Conservation (phyloP, 2,329 filamentous ascomycete genomes). For the Talaromyces verruculosus region DNA sequence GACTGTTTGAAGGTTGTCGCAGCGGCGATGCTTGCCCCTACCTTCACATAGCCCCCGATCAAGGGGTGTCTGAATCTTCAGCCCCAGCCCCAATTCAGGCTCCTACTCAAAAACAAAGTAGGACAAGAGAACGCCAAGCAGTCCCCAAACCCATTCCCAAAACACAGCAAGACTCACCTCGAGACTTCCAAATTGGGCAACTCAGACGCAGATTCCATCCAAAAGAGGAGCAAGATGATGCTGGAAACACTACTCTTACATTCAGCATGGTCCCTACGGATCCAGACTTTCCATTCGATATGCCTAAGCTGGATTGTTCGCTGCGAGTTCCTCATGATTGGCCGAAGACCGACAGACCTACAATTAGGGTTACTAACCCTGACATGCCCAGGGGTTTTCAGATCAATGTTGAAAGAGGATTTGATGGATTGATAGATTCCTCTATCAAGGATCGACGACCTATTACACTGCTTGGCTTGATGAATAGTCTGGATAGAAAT, state of each 20-base stretch:
- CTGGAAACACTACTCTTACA: slow-evolving; percentile 51
- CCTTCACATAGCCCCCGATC: slow-evolving; percentile 43
- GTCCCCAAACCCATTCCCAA: slow-evolving; percentile 66
- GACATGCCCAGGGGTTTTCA: slow-evolving; percentile 71
- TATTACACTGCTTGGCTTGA: slow-evolving; percentile 62
- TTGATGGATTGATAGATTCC: slow-evolving; percentile 62
- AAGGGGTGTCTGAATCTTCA: slow-evolving; percentile 15
- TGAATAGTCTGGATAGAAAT: slow-evolving; percentile 70
- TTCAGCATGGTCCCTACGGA: slow-evolving; percentile 73
- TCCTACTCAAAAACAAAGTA: neutral
- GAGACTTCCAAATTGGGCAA: slow-evolving; percentile 73
- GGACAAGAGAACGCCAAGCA: slow-evolving; percentile 11
- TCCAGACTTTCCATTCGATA: slow-evolving; percentile 79
- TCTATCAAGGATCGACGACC: slow-evolving; percentile 43
- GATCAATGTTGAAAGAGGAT: slow-evolving; percentile 74
- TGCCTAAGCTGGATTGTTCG: slow-evolving; percentile 66
- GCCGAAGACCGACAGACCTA: slow-evolving; percentile 52
- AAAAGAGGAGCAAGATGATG: slow-evolving; percentile 45
- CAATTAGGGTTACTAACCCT: slow-evolving; percentile 64
- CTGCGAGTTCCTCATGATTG: slow-evolving; percentile 65
- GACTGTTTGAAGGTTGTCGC: slow-evolving; percentile 48
- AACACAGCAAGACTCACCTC: slow-evolving; percentile 65
- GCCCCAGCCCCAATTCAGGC: slow-evolving; percentile 23
- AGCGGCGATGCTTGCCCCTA: slow-evolving; percentile 54
- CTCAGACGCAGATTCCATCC: slow-evolving; percentile 65